Conservation (phyloP, 192 early-diverging fungal species). For the Coemansia sp. region DNA sequence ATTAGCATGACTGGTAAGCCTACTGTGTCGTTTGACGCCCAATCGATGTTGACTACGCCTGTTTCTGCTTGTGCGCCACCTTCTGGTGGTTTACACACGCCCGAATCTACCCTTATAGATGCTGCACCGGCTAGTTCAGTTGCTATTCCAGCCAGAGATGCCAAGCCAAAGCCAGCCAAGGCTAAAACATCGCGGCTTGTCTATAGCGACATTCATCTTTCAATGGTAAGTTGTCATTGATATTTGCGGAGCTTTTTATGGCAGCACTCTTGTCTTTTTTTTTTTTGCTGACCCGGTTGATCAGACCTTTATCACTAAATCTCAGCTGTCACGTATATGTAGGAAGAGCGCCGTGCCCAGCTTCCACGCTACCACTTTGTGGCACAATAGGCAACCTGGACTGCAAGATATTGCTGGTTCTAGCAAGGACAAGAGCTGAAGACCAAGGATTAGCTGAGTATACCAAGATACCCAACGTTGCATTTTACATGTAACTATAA, state of each 20-base stretch:
- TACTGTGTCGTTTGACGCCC: slow-evolving; percentile 19
- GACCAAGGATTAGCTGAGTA: slow-evolving; percentile 2
- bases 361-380: slow-evolving; percentile 28
- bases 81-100: slow-evolving; percentile 1
- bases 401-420: background rate
- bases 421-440: background rate
- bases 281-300: background rate
- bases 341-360: slow-evolving; percentile 46
- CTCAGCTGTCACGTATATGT: slow-evolving; percentile 1
- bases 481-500: too few species aligned
- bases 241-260: background rate
- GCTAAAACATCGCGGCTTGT: slow-evolving; percentile 30
- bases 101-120: slow-evolving; percentile 1
- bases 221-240: slow-evolving; percentile 37
- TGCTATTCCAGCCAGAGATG: slow-evolving; percentile 4
- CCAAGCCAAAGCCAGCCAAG: slow-evolving; percentile 14
- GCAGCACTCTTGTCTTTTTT: background rate
- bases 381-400: background rate
- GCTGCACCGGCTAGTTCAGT: background rate
- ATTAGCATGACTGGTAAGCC: slow-evolving; percentile 30
- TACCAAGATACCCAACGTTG: background rate
- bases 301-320: background rate
- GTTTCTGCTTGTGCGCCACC: slow-evolving; percentile 15
- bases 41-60: slow-evolving; percentile 18
- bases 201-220: slow-evolving; percentile 30